phyloP scores from a whole-genome alignment of 129 eudicot genomes.

The Pittosporum tobira region DNA sequence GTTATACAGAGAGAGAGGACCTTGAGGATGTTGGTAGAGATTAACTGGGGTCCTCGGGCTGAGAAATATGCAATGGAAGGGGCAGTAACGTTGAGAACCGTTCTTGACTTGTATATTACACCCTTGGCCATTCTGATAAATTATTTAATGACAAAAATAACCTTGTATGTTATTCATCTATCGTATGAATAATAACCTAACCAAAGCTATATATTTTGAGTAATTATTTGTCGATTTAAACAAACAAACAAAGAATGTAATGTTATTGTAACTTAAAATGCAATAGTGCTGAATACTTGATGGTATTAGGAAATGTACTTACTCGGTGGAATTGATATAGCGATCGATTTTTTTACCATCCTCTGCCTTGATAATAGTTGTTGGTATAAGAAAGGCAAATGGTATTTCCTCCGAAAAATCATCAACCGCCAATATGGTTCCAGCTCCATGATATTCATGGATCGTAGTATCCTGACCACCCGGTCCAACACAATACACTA shows the following conservation, averaged over 20 bases:
- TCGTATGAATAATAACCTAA: too few relatives aligned
- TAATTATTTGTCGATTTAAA: too few relatives aligned
- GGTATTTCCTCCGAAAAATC: slow-evolving; percentile 22
- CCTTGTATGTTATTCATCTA: too few relatives aligned
- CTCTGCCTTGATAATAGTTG: slow-evolving; percentile 22
- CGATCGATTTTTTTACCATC: slow-evolving; percentile 42
- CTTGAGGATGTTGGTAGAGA: slow-evolving; percentile 60
- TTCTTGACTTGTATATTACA: slow-evolving; percentile 37
- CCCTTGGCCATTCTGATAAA: slow-evolving; percentile 36
- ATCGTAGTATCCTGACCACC: slow-evolving; percentile 34
- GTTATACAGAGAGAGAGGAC: slow-evolving; percentile 14
- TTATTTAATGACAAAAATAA: not conserved
- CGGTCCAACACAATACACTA: slow-evolving; percentile 52
- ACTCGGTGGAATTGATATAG: slow-evolving; percentile 81
- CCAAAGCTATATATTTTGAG: too few relatives aligned
- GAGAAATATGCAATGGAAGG: slow-evolving; percentile 68
- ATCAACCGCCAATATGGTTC: slow-evolving; percentile 38
- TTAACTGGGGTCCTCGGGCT: slow-evolving; percentile 69
- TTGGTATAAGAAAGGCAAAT: slow-evolving; percentile 33
- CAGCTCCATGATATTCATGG: slow-evolving; percentile 29
- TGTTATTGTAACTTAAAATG: too few relatives aligned
- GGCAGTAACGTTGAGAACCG: slow-evolving; percentile 28
- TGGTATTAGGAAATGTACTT: slow-evolving; percentile 6
- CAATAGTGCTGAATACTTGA: too few relatives aligned
- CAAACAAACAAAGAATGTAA: too few relatives aligned